These are phyloP conservation scores for peach (Prunus persica) DNA, from an alignment of 306 rosid species.

Conservation along the genomic window DNA sequence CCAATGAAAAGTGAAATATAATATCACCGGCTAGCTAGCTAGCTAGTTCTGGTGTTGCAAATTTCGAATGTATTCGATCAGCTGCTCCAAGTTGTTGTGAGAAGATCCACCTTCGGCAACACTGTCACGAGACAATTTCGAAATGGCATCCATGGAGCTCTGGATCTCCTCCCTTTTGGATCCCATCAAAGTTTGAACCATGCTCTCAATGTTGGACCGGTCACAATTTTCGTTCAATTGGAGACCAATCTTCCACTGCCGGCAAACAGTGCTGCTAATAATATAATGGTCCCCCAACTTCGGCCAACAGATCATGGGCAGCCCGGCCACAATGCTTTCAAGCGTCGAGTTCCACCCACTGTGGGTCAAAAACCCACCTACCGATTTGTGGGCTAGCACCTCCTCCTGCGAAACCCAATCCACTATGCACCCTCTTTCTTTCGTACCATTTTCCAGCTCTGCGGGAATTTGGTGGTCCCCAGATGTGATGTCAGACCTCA, in stretches of 20 bases:
- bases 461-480: neutral
- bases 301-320: too few relatives aligned
- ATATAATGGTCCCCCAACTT: constrained; percentile 23
- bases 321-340: too few relatives aligned
- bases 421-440: too few relatives aligned
- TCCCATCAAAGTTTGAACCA: constrained; percentile 25
- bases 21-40: too few relatives aligned
- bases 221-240: constrained; percentile 15
- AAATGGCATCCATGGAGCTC: constrained; percentile 13
- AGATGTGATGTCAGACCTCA: neutral
- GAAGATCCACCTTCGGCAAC: constrained; percentile 23
- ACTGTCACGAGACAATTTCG: constrained; percentile 5
- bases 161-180: constrained; percentile 5
- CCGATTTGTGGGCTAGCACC: too few relatives aligned
- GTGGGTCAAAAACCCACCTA: too few relatives aligned
- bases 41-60: neutral
- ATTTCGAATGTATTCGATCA: constrained; percentile 18
- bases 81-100: neutral
- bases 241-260: constrained; percentile 28
- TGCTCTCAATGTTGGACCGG: neutral
- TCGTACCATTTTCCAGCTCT: too few relatives aligned
- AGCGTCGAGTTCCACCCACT: too few relatives aligned
- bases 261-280: constrained; percentile 18
- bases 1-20: too few relatives aligned
- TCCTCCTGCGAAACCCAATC: too few relatives aligned